Evolutionary conservation across 768 basidiomycete species (phyloP).

Genomic region (Kwoniella sp.): DNA sequence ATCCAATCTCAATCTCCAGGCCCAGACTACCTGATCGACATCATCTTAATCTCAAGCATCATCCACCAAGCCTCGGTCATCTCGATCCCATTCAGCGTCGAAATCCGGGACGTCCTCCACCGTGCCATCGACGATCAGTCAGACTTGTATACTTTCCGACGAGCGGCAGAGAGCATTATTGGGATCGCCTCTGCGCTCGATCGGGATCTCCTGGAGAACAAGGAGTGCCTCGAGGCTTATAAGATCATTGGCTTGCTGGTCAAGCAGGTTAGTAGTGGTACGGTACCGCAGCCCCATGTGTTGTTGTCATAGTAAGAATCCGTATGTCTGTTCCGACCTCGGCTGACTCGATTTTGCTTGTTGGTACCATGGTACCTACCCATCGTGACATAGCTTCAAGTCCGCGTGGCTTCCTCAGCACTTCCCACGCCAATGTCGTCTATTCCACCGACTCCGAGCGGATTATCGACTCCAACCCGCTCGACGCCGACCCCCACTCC

Average conservation of each 20-base stretch:
- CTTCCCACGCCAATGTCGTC: background rate
- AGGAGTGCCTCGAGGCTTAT: slow-evolving; percentile 27
- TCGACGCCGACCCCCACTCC: background rate
- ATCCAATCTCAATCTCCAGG: slow-evolving; percentile 23
- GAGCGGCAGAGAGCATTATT: slow-evolving; percentile 23
- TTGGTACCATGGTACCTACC: too few relatives aligned
- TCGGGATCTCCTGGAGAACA: slow-evolving; percentile 29
- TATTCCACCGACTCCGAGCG: slow-evolving; percentile 1
- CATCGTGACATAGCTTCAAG: slow-evolving; percentile 24
- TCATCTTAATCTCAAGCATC: slow-evolving; percentile 34
- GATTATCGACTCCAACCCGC: background rate
- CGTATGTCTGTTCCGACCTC: too few relatives aligned
- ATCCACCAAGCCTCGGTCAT: slow-evolving; percentile 43
- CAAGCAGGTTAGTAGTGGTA: slow-evolving; percentile 33
- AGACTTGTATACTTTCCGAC: slow-evolving; percentile 25
- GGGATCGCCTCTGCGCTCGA: slow-evolving; percentile 14
- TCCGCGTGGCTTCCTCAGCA: slow-evolving; percentile 15
- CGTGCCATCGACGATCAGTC: slow-evolving; percentile 28
- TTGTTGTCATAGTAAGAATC: too few relatives aligned
- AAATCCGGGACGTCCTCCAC: slow-evolving; percentile 33
- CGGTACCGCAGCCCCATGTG: too few relatives aligned
- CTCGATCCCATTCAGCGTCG: slow-evolving; percentile 25
- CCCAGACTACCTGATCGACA: slow-evolving; percentile 47
- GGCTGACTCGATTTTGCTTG: too few relatives aligned
- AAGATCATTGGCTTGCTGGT: slow-evolving; percentile 28